Base-by-base conservation (phyloP, 2,329 filamentous ascomycete genomes). In the Calcarisporium arbuscula region DNA sequence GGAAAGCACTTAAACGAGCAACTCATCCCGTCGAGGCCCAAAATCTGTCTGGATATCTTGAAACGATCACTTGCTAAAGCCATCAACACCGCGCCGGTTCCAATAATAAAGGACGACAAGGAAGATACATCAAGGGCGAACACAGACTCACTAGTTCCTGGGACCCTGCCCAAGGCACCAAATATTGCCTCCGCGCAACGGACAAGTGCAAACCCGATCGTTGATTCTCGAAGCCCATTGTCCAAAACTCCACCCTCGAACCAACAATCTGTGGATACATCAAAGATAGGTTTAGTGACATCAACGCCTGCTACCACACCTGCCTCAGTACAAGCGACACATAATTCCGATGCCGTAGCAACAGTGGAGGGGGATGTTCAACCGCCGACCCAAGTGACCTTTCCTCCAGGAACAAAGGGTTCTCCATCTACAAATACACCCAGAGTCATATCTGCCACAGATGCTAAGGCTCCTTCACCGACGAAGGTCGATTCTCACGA, bases 21-120 rank as follows among this genome's bases (percentile, higher is more conserved):
- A 32, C 69, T 62, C 48, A 68, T 78, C 38, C 74, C 75, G 32
- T 42, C 61, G 36, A 65, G 68, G 42, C 66, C 64, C 37, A 57
- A 58, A 43, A 54, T 64, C 32, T 60, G 65, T 38, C 62, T 69
- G 22, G 64, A 71, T 39, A 53, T 52, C 12, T 45, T 67, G 20
- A 64, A 62, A 43, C 59, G 58, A 36, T 57, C 58, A 8, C 45
- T 65, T 8, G 52, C 50, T 8, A 52, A 52, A 45, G 47, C 54
- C 7, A 36, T 46, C 22, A 47, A 50, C 18, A 38, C 48, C 32
- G 36, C 44, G 12, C 10, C 40, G 16, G 30, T 38, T 11, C 19
- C 27, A 17, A 23, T 26, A 21, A 34, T 42, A 14, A 33, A 43
- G 15, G 39, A 44, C 8, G 29, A 37, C 12, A 40, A 44, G 16